Conservation (phyloP, 1,139 yeast genomes). For the Pneumocystis oryctolagi region DNA sequence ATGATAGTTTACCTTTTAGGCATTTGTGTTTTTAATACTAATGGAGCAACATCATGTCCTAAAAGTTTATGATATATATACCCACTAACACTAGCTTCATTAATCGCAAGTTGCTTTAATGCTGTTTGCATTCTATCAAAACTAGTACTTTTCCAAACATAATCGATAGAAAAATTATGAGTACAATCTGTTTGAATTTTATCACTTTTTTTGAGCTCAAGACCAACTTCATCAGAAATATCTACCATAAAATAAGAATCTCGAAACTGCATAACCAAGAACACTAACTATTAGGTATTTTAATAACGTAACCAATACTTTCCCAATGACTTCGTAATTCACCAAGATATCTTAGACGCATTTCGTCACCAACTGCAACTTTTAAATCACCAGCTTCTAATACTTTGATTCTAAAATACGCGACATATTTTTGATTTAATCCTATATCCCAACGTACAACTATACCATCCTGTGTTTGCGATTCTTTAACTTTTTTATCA, state of each 20-base stretch:
- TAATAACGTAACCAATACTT: slow-evolving; percentile 54
- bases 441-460: slow-evolving; percentile 64
- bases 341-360: slow-evolving; percentile 47
- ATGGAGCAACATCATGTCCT: slow-evolving; percentile 65
- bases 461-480: slow-evolving; percentile 63
- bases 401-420: slow-evolving; percentile 53
- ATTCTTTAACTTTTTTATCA: slow-evolving; percentile 60
- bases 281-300: slow-evolving; percentile 40
- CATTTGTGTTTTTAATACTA: slow-evolving; percentile 41
- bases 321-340: slow-evolving; percentile 46
- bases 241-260: slow-evolving; percentile 17
- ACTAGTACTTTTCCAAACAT: slow-evolving; percentile 79
- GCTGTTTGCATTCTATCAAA: slow-evolving; percentile 78
- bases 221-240: slow-evolving; percentile 52
- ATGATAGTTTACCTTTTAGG: slow-evolving; percentile 28
- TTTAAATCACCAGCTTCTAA: slow-evolving; percentile 52
- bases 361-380: slow-evolving; percentile 79
- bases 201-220: slow-evolving; percentile 40
- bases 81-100: slow-evolving; percentile 57
- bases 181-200: slow-evolving; percentile 47
- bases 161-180: slow-evolving; percentile 67
- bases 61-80: slow-evolving; percentile 64
- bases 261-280: background rate
- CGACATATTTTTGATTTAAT: slow-evolving; percentile 49
- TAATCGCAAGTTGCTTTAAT: slow-evolving; percentile 53